Percentiles rank a stretch among this genome's conserved stretches.
These are phyloP conservation scores for Penicillium griseofulvum DNA, from an alignment of 2,329 filamentous ascomycete genomes.

Conservation along the genomic window DNA sequence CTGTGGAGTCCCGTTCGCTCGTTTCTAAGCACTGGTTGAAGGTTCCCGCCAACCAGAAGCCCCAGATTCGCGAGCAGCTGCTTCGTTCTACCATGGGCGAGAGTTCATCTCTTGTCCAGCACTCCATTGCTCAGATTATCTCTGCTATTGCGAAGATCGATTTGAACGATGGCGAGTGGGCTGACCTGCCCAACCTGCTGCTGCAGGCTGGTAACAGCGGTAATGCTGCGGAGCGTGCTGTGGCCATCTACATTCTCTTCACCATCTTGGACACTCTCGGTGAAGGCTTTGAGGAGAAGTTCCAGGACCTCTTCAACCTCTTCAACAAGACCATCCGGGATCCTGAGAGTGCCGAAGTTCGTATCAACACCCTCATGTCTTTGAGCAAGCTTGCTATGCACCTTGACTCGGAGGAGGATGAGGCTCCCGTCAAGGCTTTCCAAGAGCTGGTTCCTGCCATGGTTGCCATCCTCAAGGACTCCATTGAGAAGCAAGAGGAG, in stretches of 20 bases:
- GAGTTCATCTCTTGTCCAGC: constrained; percentile 70
- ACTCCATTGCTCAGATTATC: constrained; percentile 84
- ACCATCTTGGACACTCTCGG: constrained; percentile 87
- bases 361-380: constrained; percentile 89
- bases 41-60: constrained; percentile 72
- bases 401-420: constrained; percentile 82
- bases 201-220: constrained; percentile 74
- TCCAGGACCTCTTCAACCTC: constrained; percentile 73
- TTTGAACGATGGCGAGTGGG: constrained; percentile 82
- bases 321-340: constrained; percentile 88
- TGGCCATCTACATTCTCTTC: constrained; percentile 89
- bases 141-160: constrained; percentile 83
- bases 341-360: constrained; percentile 84
- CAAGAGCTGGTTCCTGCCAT: constrained; percentile 80
- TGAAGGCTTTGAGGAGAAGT: constrained; percentile 77
- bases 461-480: constrained; percentile 83
- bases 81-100: constrained; percentile 82
- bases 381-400: constrained; percentile 85
- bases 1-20: constrained; percentile 82
- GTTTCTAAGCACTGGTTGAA: constrained; percentile 82
- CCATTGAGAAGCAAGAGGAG: constrained; percentile 76
- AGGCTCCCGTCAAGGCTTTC: constrained; percentile 68
- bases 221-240: constrained; percentile 76
- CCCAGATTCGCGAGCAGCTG: constrained; percentile 74
- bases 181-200: constrained; percentile 74